Evolutionary conservation across 129 eudicot genomes (phyloP).

Genomic region (Centaurea solstitialis): DNA sequence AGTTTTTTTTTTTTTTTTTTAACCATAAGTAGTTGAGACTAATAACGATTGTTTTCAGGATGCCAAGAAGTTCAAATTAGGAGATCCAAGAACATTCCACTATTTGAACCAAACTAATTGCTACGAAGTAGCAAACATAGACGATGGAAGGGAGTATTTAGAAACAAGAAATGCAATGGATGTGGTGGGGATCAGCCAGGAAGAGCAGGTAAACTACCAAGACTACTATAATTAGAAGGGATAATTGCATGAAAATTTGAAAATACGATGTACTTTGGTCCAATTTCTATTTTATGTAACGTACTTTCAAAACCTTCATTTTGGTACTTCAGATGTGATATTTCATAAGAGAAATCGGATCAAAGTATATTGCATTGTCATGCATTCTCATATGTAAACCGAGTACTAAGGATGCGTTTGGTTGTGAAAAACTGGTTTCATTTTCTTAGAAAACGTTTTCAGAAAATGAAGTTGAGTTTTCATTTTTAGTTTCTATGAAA

Average conservation of each 20-base stretch:
- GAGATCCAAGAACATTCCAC: conserved; percentile 88
- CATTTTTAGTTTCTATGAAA: too few relatives aligned
- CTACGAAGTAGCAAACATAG: conserved; percentile 86
- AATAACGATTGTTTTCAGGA: conserved; percentile 49
- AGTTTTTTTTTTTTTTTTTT: neutral
- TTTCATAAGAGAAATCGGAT: too few relatives aligned
- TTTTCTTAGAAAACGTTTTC: too few relatives aligned
- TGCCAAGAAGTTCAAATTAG: conserved; percentile 70
- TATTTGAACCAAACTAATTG: conserved; percentile 90
- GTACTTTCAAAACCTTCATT: neutral
- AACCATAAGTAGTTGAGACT: neutral
- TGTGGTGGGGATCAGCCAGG: conserved; percentile 89
- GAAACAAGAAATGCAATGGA: conserved; percentile 98
- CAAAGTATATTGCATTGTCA: neutral
- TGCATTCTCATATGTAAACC: neutral
- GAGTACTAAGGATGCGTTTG: too few relatives aligned
- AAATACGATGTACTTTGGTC: neutral
- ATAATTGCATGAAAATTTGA: neutral
- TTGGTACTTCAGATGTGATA: neutral
- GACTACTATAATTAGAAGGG: neutral
- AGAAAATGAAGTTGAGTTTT: too few relatives aligned
- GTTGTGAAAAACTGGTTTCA: too few relatives aligned
- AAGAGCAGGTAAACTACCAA: conserved; percentile 72
- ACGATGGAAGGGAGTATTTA: conserved; percentile 89
- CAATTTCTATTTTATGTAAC: neutral